phyloP scores from a whole-genome alignment of 1,139 yeast genomes.

The Suhomyces maxii region DNA sequence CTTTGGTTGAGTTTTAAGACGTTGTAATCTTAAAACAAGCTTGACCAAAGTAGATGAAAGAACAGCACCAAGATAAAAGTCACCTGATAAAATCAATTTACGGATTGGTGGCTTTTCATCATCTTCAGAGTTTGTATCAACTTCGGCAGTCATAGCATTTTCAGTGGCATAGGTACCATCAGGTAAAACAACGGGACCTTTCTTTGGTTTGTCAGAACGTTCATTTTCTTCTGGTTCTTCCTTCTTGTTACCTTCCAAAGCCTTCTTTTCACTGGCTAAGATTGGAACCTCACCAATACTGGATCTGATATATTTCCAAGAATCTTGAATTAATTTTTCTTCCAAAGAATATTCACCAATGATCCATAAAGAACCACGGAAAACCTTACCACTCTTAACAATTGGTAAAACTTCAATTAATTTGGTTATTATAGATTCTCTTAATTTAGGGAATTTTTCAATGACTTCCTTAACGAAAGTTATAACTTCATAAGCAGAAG shows the following conservation, averaged over 20 bases:
- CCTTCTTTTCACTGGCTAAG: slow-evolving; percentile 66
- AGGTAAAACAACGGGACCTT: slow-evolving; percentile 85
- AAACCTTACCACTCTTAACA: slow-evolving; percentile 85
- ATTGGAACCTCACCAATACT: slow-evolving; percentile 93
- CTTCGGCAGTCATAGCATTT: slow-evolving; percentile 67
- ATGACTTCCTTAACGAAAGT: slow-evolving; percentile 90
- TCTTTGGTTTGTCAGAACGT: slow-evolving; percentile 28
- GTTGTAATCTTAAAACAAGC: slow-evolving; percentile 75
- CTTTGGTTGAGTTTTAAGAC: slow-evolving; percentile 53
- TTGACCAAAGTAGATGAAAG: slow-evolving; percentile 87
- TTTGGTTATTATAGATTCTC: slow-evolving; percentile 64
- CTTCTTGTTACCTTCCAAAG: slow-evolving; percentile 32
- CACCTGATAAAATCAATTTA: slow-evolving; percentile 79
- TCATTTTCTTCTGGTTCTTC: slow-evolving; percentile 28
- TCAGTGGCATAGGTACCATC: slow-evolving; percentile 99
- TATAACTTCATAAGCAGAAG: slow-evolving; percentile 88
- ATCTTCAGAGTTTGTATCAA: slow-evolving; percentile 18
- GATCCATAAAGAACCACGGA: slow-evolving; percentile 94
- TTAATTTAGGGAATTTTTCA: slow-evolving; percentile 83
- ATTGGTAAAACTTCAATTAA: slow-evolving; percentile 63
- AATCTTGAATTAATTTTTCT: slow-evolving; percentile 70
- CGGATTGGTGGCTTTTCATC: slow-evolving; percentile 72
- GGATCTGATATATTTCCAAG: slow-evolving; percentile 85
- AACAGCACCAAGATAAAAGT: slow-evolving; percentile 87
- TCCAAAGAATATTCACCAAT: slow-evolving; percentile 86